Evolutionary conservation across 163 green algal species (phyloP), one percentile per base, ranked within the genome.

Genomic region (Chloroidium sp.): DNA sequence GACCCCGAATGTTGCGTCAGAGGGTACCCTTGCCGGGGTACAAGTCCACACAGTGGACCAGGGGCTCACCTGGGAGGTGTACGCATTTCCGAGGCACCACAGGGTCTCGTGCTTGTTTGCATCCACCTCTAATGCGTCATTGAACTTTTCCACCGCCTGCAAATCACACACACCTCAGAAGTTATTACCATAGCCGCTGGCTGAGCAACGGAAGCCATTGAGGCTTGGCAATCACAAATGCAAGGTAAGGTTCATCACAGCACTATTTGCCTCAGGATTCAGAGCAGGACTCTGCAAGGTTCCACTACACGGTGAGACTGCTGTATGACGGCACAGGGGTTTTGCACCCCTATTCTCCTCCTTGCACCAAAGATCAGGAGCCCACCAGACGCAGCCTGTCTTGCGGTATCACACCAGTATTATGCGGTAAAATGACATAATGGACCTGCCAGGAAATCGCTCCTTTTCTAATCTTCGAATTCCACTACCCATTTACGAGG

Each of bases 51-150:
- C 1, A 76, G 6, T 58, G 36, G 59, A 67, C 13, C 2, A 62
- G 13, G 2, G 59, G 4, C 85, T 75, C 68, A 90, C 92, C 89
- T 94, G 85, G 2, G 89, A 95, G 2, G 95, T 99, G 88, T 96
- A 97, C 4, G 94, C 93, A 84, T 98, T 98, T 57, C 95, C 95
- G 59, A 99, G 86, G 86, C 95, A 99, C 95, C 95, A 99, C 62
- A 97, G 87, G 1, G 95, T 92, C 76, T 99, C 95, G 76, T 95
- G 87, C 36, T 90, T 90, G 2, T 86, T 86, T 1, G 86, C 79
- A 61, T 98, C 92, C 1, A 98, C 86, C 1, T 82, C 60, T 12
- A 98, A 81, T 1, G 95, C 95, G 76, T 92, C 76, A 78, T 96
- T 64, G 68, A 98, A 92, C 87, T 96, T 97, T 2, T 82, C 78